Evolutionary conservation across 306 rosid genomes (phyloP).

Genomic region (Cucurbita pepo): DNA sequence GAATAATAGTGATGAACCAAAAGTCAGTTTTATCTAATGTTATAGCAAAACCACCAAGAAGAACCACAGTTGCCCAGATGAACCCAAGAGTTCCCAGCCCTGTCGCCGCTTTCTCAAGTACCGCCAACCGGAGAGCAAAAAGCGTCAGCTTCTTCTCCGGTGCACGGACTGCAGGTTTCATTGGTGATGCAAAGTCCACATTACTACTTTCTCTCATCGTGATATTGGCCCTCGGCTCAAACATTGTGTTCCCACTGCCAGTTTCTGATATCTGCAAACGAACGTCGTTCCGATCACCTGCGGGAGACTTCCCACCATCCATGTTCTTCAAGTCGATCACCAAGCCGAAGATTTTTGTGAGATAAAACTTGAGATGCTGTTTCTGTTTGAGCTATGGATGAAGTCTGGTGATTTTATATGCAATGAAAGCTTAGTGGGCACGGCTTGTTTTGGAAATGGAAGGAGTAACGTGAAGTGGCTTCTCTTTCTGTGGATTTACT

Average conservation of each 20-base stretch:
- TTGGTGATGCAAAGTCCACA: conserved; percentile 1
- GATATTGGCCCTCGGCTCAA: conserved; percentile 32
- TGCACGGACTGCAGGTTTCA: conserved; percentile 23
- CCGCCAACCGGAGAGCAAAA: conserved; percentile 72
- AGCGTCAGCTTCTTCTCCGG: conserved; percentile 83
- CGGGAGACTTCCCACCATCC: conserved; percentile 26
- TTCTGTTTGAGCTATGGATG: not conserved
- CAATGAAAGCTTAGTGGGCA: conserved; percentile 23
- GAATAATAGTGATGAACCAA: conserved; percentile 76
- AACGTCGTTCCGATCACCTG: conserved; percentile 21
- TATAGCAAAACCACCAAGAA: conserved; percentile 80
- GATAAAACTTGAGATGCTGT: not conserved
- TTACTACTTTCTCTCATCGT: conserved; percentile 33
- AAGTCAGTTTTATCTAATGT: conserved; percentile 58
- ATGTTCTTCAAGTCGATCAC: conserved; percentile 8
- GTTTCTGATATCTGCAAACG: conserved; percentile 31
- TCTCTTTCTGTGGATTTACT: conserved; percentile 7
- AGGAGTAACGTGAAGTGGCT: conserved; percentile 30
- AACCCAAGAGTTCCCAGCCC: conserved; percentile 86
- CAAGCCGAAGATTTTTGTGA: not conserved
- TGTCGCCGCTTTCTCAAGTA: conserved; percentile 78
- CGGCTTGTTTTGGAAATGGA: conserved; percentile 17
- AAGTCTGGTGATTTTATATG: not conserved
- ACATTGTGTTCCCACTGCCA: conserved; percentile 24
- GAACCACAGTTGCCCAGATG: conserved; percentile 92